Evolutionary conservation across 2,329 filamentous ascomycete species (phyloP), one percentile per base, ranked within the genome.

Genomic region (Colletotrichum nymphaeae): DNA sequence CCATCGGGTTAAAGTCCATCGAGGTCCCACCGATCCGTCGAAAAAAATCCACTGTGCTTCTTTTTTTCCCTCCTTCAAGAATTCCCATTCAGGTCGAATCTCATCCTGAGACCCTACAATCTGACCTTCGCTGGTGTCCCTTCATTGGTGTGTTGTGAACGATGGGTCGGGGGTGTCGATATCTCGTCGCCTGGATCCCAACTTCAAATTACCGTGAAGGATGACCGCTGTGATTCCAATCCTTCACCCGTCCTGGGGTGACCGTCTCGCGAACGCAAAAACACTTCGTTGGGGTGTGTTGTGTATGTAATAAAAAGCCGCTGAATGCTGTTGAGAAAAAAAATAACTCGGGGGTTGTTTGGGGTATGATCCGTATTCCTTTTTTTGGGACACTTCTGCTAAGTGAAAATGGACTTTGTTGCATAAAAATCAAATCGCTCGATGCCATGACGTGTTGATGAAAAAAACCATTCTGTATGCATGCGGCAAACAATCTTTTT

Each of bases 391-490:
- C 80, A 73, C 80, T 83, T 79, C 80, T 83, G 80, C 77, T 80
- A 78, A 77, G 74, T 74, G 78, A 78, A 78, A 79, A 72, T 67
- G 72, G 77, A 77, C 78, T 76, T 78, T 78, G 78, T 76, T 75
- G 74, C 81, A 77, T 76, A 76, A 76, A 79, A 75, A 77, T 76
- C 77, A 76, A 78, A 78, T 83, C 84, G 84, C 84, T 86, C 84
- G 84, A 86, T 86, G 84, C 85, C 82, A 82, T 83, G 81, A 84
- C 79, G 78, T 82, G 78, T 83, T 80, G 76, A 78, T 75, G 80
- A 75, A 77, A 70, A 76, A 77, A 75, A 78, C 81, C 81, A 81
- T 80, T 83, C 79, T 79, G 78, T 77, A 78, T 80, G 77, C 77
- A 73, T 64, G 56, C 74, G 73, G 75, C 73, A 73, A 72, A 67